These are phyloP conservation scores for Bocquillonia castaneifolia DNA, from an alignment of 441 rosid species.

Conservation along the genomic window DNA sequence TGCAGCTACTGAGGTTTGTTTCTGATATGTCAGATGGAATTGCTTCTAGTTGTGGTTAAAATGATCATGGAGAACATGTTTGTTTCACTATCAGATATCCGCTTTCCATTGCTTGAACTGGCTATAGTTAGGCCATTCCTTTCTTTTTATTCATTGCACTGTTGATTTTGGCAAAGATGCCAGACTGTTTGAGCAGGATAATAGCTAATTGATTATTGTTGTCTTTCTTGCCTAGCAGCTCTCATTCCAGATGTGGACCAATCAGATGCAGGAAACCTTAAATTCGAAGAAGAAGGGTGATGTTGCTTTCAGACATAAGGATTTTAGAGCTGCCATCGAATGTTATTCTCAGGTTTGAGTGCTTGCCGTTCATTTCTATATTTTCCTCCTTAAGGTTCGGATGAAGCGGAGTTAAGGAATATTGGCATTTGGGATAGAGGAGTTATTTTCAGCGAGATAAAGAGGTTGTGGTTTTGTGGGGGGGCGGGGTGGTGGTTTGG, in stretches of 20 bases:
- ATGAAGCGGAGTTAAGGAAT: neutral
- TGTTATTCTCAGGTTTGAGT: constrained; percentile 68
- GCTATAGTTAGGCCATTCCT: neutral
- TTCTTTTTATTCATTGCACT: neutral
- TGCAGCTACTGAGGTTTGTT: constrained; percentile 54
- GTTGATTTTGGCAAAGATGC: neutral
- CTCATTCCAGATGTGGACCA: constrained; percentile 87
- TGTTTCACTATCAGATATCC: neutral
- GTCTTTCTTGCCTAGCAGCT: constrained; percentile 45
- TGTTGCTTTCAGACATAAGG: constrained; percentile 66
- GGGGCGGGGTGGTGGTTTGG: no score
- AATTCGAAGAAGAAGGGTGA: constrained; percentile 83
- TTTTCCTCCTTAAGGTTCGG: neutral
- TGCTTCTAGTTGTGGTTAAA: constrained; percentile 2
- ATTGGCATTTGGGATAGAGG: neutral
- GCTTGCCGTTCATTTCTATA: neutral
- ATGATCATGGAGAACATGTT: neutral
- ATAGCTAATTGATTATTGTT: constrained; percentile 2
- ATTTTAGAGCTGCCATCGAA: constrained; percentile 58
- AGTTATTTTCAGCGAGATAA: neutral
- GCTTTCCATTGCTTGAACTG: neutral
- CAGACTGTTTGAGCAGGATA: neutral
- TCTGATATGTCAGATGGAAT: constrained; percentile 2
- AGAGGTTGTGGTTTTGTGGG: neutral
- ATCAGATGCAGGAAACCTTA: constrained; percentile 79